Conservation (phyloP, 805 yeast genomes). For the Pichia cephalocereana region DNA sequence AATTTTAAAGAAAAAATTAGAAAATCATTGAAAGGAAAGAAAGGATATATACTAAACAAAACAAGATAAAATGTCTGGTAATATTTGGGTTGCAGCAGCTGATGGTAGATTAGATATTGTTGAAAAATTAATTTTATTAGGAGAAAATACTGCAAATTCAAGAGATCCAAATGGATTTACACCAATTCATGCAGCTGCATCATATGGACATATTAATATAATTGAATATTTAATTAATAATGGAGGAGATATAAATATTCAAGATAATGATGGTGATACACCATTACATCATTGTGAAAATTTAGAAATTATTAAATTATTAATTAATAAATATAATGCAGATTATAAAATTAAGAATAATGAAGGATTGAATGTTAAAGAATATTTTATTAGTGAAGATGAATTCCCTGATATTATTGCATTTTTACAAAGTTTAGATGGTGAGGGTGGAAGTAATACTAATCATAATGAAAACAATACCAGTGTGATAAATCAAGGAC, state of each 20-base stretch:
- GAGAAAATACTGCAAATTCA: slow-evolving; percentile 52
- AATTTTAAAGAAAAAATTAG: too few relatives aligned
- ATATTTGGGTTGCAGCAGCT: slow-evolving; percentile 94
- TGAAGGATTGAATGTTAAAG: slow-evolving; percentile 69
- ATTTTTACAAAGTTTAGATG: slow-evolving; percentile 34
- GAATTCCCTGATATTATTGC: slow-evolving; percentile 72
- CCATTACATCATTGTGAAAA: slow-evolving; percentile 90
- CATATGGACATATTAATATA: slow-evolving; percentile 75
- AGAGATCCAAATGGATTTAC: slow-evolving; percentile 94
- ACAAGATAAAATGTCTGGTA: slow-evolving; percentile 18
- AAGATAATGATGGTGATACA: slow-evolving; percentile 87
- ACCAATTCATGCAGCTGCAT: slow-evolving; percentile 95
- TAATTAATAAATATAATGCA: slow-evolving; percentile 63
- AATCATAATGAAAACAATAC: slow-evolving; percentile 1
- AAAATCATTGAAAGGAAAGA: too few relatives aligned
- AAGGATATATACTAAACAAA: too few relatives aligned
- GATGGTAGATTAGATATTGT: slow-evolving; percentile 65
- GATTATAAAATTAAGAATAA: slow-evolving; percentile 53
- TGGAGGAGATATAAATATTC: slow-evolving; percentile 77
- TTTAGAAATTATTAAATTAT: slow-evolving; percentile 47
- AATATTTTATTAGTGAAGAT: slow-evolving; percentile 72
- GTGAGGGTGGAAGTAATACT: background rate
- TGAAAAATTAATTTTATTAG: slow-evolving; percentile 40
- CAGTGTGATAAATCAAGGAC: background rate
- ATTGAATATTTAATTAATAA: slow-evolving; percentile 42